phyloP scores from a whole-genome alignment of 2,329 filamentous ascomycete species.

The Pestalotiopsis sp. region DNA sequence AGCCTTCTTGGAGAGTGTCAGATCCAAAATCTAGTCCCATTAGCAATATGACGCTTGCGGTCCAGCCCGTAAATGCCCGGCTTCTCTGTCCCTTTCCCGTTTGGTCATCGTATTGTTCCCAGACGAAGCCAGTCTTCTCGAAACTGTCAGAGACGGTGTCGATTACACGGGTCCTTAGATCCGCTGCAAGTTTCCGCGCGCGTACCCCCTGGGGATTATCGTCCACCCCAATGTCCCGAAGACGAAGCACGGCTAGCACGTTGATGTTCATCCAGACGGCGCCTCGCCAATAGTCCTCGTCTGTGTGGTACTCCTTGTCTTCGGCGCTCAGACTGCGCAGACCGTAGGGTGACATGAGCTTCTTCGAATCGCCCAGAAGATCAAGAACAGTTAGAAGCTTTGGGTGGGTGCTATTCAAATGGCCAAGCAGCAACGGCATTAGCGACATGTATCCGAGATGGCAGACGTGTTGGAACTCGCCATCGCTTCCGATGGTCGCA shows the following conservation, averaged over 20 bases:
- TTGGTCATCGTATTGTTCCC: conserved; percentile 72
- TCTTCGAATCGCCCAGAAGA: conserved; percentile 15
- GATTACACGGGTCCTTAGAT: conserved; percentile 18
- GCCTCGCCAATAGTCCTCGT: conserved; percentile 24
- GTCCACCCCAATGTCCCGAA: conserved; percentile 40
- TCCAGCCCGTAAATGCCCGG: conserved; percentile 74
- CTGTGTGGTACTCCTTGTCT: conserved; percentile 18
- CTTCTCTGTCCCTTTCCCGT: conserved; percentile 67
- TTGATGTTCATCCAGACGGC: conserved; percentile 24
- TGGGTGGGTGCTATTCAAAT: conserved; percentile 18
- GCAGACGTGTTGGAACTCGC: conserved; percentile 19
- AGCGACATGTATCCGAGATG: conserved; percentile 21
- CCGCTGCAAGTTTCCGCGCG: conserved; percentile 18
- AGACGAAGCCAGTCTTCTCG: conserved; percentile 68
- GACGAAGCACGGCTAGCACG: conserved; percentile 56
- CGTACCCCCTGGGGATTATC: background rate
- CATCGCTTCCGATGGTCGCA: conserved; percentile 64
- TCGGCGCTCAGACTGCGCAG: conserved; percentile 20
- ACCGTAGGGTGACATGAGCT: conserved; percentile 18
- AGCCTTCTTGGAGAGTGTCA: background rate
- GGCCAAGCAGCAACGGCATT: conserved; percentile 21
- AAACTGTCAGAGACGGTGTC: conserved; percentile 46
- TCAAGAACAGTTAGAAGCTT: conserved; percentile 18
- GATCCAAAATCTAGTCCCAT: conserved; percentile 60
- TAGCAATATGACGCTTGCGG: conserved; percentile 71